Base-by-base conservation (phyloP, 139 green algal species). In the Mesotaenium endlicherianum region DNA sequence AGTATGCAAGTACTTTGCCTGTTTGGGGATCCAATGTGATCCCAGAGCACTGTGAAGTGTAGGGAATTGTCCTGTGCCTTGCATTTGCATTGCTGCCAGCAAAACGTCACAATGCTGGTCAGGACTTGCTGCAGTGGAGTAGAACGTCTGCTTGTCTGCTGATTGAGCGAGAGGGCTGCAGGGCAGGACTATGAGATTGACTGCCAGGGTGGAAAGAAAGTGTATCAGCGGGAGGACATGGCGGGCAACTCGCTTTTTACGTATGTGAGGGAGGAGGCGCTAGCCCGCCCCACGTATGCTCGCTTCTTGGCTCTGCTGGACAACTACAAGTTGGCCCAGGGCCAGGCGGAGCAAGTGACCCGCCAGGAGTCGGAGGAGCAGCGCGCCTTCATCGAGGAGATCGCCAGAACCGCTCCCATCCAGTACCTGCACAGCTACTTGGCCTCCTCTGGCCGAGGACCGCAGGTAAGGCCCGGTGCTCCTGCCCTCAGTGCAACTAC, bases 251-350 rank as follows among this genome's bases (percentile, higher is more conserved):
- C 59, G 53, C 87, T 94, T 14, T 94, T 94, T 80, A 64, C 64
- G 30, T 82, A 67, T 3, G 91, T 94, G 0, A 89, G 70, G 42
- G 50, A 70, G 3, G 45, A 88, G 0, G 64, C 89, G 16, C 91
- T 87, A 82, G 55, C 87, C 44, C 77, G 85, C 17, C 81, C 81
- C 1, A 94, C 90, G 0, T 94, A 88, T 69, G 44, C 5, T n/a
- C 40, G 87, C 36, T 94, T 93, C 74, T 91, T 89, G 55, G 70
- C 87, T 17, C 84, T 94, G 69, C 90, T 94, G 3, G 91, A 93
- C 80, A 93, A 93, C 85, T 93, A 94, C 81, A 58, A 82, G 16
- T 5, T 42, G 14, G 14, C 6, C 70, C 26, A 41, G n/a, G 6
- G 11, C 26, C 20, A 16, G 6, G 26, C 31, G 70, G 70, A 79